Evolutionary conservation across 345 rosid genomes (phyloP), one percentile per base, ranked within the genome.

Genomic region (Sisymbrium altissimum): DNA sequence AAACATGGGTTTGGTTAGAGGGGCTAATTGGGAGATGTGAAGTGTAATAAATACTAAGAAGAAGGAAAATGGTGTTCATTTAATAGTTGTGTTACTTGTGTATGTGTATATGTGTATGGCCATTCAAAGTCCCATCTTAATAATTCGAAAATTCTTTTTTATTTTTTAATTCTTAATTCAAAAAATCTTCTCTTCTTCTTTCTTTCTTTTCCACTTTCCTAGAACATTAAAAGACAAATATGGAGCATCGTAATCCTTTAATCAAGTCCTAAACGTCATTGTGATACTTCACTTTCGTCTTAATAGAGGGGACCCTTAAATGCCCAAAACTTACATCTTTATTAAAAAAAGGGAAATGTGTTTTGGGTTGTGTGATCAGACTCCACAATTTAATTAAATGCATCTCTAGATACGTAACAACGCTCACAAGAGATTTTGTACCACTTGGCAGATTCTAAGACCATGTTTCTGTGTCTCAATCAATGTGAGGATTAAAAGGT

Each of bases 381-480:
- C 18, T 55, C 35, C n/a, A n/a, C n/a, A n/a, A n/a, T n/a, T n/a
- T n/a, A n/a, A 50, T 75, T 74, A 8, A 74, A 74, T 74, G 62
- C 73, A 67, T 49, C 43, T 65, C 32, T 35, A 17, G 12, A 35
- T 56, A 45, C 48, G 63, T 72, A n/a, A 10, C 55, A n/a, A 32
- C 19, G 29, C 29, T 40, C 33, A 25, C 49, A 56, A 65, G 71
- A 65, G 49, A 18, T 45, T 65, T 57, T n/a, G 6, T 39, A 17
- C 64, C 71, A 73, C 71, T 56, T 74, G 72, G 66, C 67, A 38
- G 23, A n/a, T 45, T 36, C 60, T 36, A 21, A 21, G 32, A 45
- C 38, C 5, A 44, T 53, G 55, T 32, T 64, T 55, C 10, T 43
- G 25, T 30, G 63, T 36, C 32, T 46, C 36, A 62, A 38, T 44